Percentiles rank a stretch among this genome's conserved stretches.
phyloP scores from a whole-genome alignment of 2,329 filamentous ascomycete species.

The Aspergillus vadensis region DNA sequence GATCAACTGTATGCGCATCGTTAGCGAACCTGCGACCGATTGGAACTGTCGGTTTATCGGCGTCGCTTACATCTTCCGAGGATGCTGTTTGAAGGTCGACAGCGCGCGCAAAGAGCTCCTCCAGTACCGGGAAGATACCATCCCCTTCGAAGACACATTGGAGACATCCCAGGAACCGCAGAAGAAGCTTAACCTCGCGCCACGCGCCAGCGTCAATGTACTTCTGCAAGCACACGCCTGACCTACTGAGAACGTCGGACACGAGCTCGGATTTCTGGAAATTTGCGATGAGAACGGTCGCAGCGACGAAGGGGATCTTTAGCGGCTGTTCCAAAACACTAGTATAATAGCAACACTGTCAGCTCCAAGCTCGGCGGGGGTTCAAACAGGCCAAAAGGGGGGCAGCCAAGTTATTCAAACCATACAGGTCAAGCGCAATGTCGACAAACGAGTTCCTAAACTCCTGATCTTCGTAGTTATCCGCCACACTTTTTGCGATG shows the following conservation, averaged over 20 bases:
- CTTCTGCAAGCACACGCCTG: slow-evolving; percentile 64
- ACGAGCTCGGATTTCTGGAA: slow-evolving; percentile 73
- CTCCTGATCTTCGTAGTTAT: slow-evolving; percentile 84
- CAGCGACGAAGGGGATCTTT: slow-evolving; percentile 94
- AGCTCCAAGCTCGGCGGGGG: slow-evolving; percentile 10
- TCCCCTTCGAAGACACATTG: slow-evolving; percentile 79
- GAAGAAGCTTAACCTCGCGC: slow-evolving; percentile 85
- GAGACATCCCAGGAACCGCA: slow-evolving; percentile 86
- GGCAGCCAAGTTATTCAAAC: slow-evolving; percentile 1
- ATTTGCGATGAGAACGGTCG: slow-evolving; percentile 78
- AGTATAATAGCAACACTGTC: slow-evolving; percentile 21
- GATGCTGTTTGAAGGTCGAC: slow-evolving; percentile 90
- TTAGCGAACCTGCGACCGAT: slow-evolving; percentile 16
- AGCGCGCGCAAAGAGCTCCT: slow-evolving; percentile 89
- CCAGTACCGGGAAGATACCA: slow-evolving; percentile 79
- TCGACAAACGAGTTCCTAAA: slow-evolving; percentile 72
- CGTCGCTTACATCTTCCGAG: slow-evolving; percentile 76
- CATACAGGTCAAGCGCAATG: slow-evolving; percentile 72
- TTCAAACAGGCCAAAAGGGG: not conserved
- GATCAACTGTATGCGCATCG: slow-evolving; percentile 50
- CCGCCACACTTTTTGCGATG: slow-evolving; percentile 74
- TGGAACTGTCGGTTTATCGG: not conserved
- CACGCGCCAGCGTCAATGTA: slow-evolving; percentile 74
- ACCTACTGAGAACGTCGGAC: slow-evolving; percentile 66
- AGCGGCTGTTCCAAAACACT: slow-evolving; percentile 85